Evolutionary conservation across 139 green algal genomes (phyloP), one percentile per base, ranked within the genome.

Genomic region (Auxenochlorella pyrenoidosa): DNA sequence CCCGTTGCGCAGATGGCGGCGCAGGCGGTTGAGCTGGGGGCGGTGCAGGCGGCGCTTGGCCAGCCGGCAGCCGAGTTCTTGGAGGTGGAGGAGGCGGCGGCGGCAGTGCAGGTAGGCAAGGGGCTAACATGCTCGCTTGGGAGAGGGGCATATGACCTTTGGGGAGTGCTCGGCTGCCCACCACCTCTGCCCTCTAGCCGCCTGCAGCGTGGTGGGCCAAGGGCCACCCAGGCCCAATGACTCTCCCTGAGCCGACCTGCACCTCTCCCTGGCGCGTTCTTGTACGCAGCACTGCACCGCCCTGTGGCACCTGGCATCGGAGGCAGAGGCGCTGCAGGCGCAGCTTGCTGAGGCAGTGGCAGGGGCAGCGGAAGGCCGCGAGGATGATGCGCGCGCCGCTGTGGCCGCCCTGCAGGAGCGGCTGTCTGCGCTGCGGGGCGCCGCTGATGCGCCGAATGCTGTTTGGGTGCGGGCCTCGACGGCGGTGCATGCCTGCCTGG

Each of bases 251-350:
- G 5, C 59, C 59, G 19, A 32, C 3, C 30, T 71, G 63, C 63
- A 34, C 16, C 63, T 71, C 63, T 18, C 66, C 32, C 66, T 54
- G 18, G 13, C 30, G 12, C 21, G 21, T 21, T 41, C 73, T 21
- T 21, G 22, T 76, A n/a, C n/a, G 80, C 80, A 85, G 80, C 41
- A 66, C 51, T 75, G 80, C 40, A 22, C 34, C 60, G 80, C 13
- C 4, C n/a, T 85, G 40, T 85, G 80, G 80, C 19, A 28, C 30
- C 40, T 76, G 60, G 63, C 75, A 28, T 18, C 40, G 0, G 80
- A 85, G 30, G 80, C 60, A 2, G 80, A 85, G 63, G 63, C 40
- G 5, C 40, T 85, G 40, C 60, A n/a, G 59, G 54, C 34, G 26
- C 24, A 15, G 44, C n/a, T n/a, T n/a, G n/a, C n/a, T n/a, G n/a